Evolutionary conservation across 352 stramenopile genomes (phyloP), one percentile per base, ranked within the genome.

Genomic region (Globisporangium cederbergense): DNA sequence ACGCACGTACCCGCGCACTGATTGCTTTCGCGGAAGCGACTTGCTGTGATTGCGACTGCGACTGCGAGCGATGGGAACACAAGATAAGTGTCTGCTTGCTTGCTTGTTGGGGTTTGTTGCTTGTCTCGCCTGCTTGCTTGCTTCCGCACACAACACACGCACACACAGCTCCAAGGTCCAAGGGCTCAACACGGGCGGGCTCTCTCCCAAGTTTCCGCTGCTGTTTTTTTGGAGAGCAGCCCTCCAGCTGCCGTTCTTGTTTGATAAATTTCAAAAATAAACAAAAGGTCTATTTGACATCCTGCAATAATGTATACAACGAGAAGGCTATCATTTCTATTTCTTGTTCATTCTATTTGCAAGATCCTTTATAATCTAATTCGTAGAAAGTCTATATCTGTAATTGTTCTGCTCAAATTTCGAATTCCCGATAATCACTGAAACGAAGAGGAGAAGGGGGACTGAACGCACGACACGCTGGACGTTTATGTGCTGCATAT

Each of bases 71-170:
- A 42, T n/a, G 40, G 14, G 14, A 14, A n/a, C 13, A 46, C 49
- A 30, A n/a, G 9, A 34, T 22, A 36, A 28, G 14, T 52, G 18
- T 34, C 18, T 25, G 40, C 56, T 62, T 62, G 25, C 22, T 49
- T 51, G 55, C 36, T 61, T 61, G 36, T 60, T 60, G 18, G 32
- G 32, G 36, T 22, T 52, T 28, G 56, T 53, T 40, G 22, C 32
- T 43, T 47, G 25, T 28, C 25, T 28, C 25, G 25, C 25, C 25
- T 14, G n/a, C 14, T 46, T 18, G 3, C 40, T 46, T 46, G 13
- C 40, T 46, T 22, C 34, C 11, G 34, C 34, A 22, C 34, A n/a
- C 52, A 58, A 8, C 32, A 36, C 32, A 8, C 32, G 25, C 51
- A 34, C 10, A n/a, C 3, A 54, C 49, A 54, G 25, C 13, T 54